Conservation (phyloP, 164 flowering plant species). For the Kalanchoe fedtschenkoi region DNA sequence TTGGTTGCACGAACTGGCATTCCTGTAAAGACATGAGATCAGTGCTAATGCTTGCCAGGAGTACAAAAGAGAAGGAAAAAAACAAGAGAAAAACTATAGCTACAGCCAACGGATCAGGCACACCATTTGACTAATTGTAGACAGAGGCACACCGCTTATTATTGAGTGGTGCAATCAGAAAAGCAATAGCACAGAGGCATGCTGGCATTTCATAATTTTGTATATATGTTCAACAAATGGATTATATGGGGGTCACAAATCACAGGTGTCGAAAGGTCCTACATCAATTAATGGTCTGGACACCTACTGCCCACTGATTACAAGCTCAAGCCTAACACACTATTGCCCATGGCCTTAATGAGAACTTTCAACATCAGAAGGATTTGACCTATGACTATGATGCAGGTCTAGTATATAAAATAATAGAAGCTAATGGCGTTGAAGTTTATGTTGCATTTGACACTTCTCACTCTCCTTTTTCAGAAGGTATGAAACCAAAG, state of each 20-base stretch:
- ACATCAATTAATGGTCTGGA: too few relatives aligned
- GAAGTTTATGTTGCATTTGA: neutral
- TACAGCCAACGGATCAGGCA: neutral
- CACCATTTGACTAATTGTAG: neutral
- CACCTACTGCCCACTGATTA: too few relatives aligned
- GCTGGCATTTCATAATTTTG: too few relatives aligned
- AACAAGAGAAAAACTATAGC: neutral
- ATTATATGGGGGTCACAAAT: too few relatives aligned
- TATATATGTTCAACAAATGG: too few relatives aligned
- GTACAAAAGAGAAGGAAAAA: neutral
- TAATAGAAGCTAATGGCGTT: neutral
- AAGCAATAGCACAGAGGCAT: too few relatives aligned
- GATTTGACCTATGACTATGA: neutral
- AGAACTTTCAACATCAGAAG: neutral
- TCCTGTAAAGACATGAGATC: slow-evolving; percentile 27
- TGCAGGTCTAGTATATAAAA: neutral
- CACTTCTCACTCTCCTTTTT: too few relatives aligned
- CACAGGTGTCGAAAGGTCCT: too few relatives aligned
- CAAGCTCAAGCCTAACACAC: too few relatives aligned
- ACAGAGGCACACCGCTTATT: neutral
- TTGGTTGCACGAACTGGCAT: slow-evolving; percentile 65
- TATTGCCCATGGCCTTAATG: too few relatives aligned
- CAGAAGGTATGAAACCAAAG: too few relatives aligned
- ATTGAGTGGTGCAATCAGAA: too few relatives aligned
- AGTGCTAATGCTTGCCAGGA: neutral